Conservation (phyloP, 1,284 basidiomycete genomes). For the Fomitiporia mediterranea region DNA sequence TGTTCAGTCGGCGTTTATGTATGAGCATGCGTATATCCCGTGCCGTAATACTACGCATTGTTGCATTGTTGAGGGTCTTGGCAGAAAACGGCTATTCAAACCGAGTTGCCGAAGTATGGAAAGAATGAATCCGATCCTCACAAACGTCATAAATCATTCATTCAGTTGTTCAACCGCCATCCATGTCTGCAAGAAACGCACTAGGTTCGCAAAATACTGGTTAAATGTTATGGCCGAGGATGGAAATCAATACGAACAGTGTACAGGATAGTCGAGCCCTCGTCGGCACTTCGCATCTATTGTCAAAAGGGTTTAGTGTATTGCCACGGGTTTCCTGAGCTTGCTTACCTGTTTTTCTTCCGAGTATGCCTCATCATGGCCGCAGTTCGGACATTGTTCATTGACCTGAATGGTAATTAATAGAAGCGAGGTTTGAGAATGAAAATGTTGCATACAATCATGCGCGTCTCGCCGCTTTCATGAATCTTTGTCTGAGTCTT, state of each 20-base stretch:
- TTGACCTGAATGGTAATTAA: slow-evolving; percentile 55
- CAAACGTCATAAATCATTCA: too few species aligned
- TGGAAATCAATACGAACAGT: slow-evolving; percentile 44
- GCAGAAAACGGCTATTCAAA: too few species aligned
- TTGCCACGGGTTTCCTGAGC: not conserved
- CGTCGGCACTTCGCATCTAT: slow-evolving; percentile 84
- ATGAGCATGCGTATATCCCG: slow-evolving; percentile 34
- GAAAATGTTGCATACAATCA: slow-evolving; percentile 46
- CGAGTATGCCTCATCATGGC: slow-evolving; percentile 74
- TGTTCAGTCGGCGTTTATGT: slow-evolving; percentile 85
- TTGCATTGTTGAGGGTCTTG: not conserved
- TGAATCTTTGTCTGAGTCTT: slow-evolving; percentile 87
- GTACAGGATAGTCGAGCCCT: slow-evolving; percentile 84
- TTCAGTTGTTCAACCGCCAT: slow-evolving; percentile 74
- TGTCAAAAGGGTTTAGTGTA: not conserved
- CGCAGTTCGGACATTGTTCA: slow-evolving; percentile 91
- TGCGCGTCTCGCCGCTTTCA: slow-evolving; percentile 69
- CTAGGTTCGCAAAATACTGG: slow-evolving; percentile 30
- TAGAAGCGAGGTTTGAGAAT: not conserved
- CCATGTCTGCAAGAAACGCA: slow-evolving; percentile 69
- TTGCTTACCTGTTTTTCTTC: slow-evolving; percentile 68
- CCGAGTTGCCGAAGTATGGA: too few species aligned
- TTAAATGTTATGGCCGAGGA: not conserved
- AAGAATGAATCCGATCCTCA: too few species aligned
- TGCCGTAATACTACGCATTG: not conserved